Conservation (phyloP, 2,329 filamentous ascomycete genomes). For the Botrytis porri region DNA sequence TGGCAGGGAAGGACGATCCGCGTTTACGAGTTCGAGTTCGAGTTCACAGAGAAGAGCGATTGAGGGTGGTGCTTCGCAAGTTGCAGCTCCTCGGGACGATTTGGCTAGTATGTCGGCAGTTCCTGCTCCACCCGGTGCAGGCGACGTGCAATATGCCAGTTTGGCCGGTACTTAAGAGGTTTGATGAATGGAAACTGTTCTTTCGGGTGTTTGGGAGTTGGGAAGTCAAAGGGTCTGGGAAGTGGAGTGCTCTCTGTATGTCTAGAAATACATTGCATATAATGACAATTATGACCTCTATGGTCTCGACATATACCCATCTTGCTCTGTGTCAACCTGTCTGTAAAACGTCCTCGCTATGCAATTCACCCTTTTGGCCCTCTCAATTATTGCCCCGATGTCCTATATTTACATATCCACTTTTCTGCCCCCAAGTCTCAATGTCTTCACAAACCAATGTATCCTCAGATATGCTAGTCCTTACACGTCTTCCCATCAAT, state of each 20-base stretch:
- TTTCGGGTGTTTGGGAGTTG: slow-evolving; percentile 35
- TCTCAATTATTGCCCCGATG: not conserved
- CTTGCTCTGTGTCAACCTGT: not conserved
- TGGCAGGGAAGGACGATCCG: slow-evolving; percentile 70
- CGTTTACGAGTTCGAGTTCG: slow-evolving; percentile 44
- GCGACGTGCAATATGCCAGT: slow-evolving; percentile 80
- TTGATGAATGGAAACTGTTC: slow-evolving; percentile 18
- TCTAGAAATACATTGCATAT: slow-evolving; percentile 17
- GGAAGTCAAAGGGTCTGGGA: slow-evolving; percentile 17
- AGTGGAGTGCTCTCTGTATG: slow-evolving; percentile 1
- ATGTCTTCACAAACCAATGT: not conserved
- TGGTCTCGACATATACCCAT: slow-evolving; percentile 5
- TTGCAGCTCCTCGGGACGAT: slow-evolving; percentile 31
- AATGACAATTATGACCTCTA: slow-evolving; percentile 5
- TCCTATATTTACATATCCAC: not conserved
- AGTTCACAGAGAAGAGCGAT: slow-evolving; percentile 39
- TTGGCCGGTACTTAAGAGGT: slow-evolving; percentile 69
- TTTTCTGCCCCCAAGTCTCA: not conserved
- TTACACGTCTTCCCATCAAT: slow-evolving; percentile 35
- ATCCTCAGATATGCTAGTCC: not conserved
- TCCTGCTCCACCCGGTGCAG: slow-evolving; percentile 75
- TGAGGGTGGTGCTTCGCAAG: slow-evolving; percentile 31
- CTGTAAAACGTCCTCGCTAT: not conserved
- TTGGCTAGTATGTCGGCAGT: slow-evolving; percentile 45
- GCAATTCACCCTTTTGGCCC: not conserved